Percentiles rank a stretch among this genome's conserved stretches.
phyloP scores from a whole-genome alignment of 2,329 filamentous ascomycete genomes.

The Hypoxylon sp. region DNA sequence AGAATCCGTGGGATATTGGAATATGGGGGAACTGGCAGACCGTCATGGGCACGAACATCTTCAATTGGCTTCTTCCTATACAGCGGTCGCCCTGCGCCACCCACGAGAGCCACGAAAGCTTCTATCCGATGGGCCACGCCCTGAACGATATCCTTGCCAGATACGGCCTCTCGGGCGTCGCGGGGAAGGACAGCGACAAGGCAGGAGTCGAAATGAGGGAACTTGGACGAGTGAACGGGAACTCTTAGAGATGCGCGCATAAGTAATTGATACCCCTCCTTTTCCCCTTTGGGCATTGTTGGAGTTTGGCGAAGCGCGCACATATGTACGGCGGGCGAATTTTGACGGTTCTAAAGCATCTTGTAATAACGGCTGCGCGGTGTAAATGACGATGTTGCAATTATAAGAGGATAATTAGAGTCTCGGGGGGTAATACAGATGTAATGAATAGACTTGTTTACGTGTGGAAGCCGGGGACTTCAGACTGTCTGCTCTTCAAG shows the following conservation, averaged over 20 bases:
- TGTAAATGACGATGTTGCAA: constrained; percentile 12
- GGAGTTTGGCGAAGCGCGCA: constrained; percentile 27
- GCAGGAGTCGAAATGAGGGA: constrained; percentile 50
- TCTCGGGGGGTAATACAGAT: constrained; percentile 10
- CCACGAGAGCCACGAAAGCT: constrained; percentile 73
- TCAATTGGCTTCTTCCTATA: constrained; percentile 87
- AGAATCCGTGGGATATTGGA: constrained; percentile 89
- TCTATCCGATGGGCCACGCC: constrained; percentile 74
- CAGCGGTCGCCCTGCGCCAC: constrained; percentile 78
- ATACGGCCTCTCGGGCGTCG: constrained; percentile 50
- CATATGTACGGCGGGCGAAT: constrained; percentile 2
- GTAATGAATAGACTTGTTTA: constrained; percentile 1
- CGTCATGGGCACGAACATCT: constrained; percentile 77
- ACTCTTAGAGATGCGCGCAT: constrained; percentile 20
- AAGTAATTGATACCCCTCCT: constrained; percentile 42
- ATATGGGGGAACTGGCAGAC: constrained; percentile 76
- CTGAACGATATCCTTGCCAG: constrained; percentile 67
- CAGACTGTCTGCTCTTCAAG: neutral
- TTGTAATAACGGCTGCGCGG: constrained; percentile 13
- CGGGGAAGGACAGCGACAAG: constrained; percentile 36
- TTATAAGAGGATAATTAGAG: constrained; percentile 3
- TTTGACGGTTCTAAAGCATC: constrained; percentile 6
- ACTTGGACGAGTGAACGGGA: constrained; percentile 33
- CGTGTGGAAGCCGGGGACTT: neutral
- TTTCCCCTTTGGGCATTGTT: constrained; percentile 40